Conservation (phyloP, 305 asterid species). For the Solanum aculeatissimum region DNA sequence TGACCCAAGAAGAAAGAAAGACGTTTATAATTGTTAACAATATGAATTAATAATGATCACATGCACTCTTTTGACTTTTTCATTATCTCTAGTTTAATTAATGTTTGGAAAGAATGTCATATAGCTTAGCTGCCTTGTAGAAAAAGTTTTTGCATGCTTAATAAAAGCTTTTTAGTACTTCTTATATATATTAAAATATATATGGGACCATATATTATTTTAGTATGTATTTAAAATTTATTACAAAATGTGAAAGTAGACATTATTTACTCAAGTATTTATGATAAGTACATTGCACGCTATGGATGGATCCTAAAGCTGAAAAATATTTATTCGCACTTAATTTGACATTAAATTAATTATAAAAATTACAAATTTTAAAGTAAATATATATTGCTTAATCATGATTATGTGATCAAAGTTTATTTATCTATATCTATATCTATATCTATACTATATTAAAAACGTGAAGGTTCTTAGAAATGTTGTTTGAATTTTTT, state of each 20-base stretch:
- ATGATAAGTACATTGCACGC: neutral
- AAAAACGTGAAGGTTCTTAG: too few species aligned
- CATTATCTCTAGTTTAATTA: neutral
- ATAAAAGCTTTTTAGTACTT: neutral
- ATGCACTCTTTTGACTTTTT: neutral
- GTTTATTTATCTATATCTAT: too few species aligned
- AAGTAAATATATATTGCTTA: neutral
- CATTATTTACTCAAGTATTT: neutral
- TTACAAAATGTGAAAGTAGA: neutral
- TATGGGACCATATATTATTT: neutral
- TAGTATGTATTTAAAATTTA: neutral
- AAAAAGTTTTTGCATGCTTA: neutral
- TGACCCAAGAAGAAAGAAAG: neutral
- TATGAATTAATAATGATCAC: neutral
- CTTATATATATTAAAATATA: neutral
- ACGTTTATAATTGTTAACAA: neutral
- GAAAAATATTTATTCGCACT: neutral
- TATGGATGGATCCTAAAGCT: neutral
- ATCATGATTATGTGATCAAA: neutral
- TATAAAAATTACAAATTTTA: neutral
- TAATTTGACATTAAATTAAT: neutral
- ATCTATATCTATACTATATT: too few species aligned
- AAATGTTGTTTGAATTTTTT: too few species aligned
- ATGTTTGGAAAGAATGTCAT: neutral
- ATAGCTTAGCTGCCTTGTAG: neutral